Evolutionary conservation across 2,329 filamentous ascomycete genomes (phyloP), one percentile per base, ranked within the genome.

Genomic region (Stagonosporopsis chrysanthemi): DNA sequence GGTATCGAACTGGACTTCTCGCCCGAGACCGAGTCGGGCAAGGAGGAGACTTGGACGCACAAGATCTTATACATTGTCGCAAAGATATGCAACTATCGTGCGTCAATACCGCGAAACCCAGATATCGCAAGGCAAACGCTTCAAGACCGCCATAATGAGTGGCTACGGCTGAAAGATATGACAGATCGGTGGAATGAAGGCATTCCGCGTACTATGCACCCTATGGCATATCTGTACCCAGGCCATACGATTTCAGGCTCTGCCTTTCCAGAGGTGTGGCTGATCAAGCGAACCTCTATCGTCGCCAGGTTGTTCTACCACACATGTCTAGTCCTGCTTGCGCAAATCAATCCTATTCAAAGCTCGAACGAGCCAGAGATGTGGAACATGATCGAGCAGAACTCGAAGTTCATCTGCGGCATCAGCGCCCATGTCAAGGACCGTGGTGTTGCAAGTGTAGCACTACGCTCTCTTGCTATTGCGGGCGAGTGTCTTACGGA

Each of bases 251-350:
- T 80, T 28, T 84, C 85, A 1, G 88, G 88, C 63, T 96, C 91
- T 2, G 79, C 85, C 1, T 97, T 97, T 68, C 93, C 94, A 0
- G 90, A 95, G 72, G 85, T 97, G 36, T 97, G 92, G 91, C 82
- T 96, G 48, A 87, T 94, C 67, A 95, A 95, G 76, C 86, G 90
- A 54, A 85, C 90, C 3, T 90, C 91, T 3, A 88, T 95, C 29
- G 85, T 96, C 24, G 91, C 90, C 4, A 86, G 91, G 43, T 82
- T 97, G 8, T 92, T 97, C 74, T 97, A 96, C 72, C 93, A 97
- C 72, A 95, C 91, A 0, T 88, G 90, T 22, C 89, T 94, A 78
- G 89, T 90, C 62, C 79, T 97, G 31, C 83, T 97, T 5, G 86
- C 90, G 3, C 90, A 94, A 65, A 88, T 88, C 22, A 89, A 97